Conservation (phyloP, 2,329 filamentous ascomycete species). For the Cordyceps tenuipes region DNA sequence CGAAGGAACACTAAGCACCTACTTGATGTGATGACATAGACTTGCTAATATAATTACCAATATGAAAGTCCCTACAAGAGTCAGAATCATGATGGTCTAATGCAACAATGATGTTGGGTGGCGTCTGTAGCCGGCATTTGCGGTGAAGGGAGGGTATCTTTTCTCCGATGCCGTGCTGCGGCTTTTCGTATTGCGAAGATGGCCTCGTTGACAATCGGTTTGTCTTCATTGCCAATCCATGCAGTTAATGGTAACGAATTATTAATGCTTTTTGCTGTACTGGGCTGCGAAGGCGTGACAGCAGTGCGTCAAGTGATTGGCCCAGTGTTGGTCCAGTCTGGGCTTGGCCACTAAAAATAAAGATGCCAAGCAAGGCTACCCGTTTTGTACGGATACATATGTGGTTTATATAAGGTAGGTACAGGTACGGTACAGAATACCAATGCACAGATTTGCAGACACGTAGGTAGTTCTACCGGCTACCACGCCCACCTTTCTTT, state of each 20-base stretch:
- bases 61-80: neutral
- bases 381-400: too few relatives aligned
- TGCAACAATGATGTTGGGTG: too few relatives aligned
- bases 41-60: conserved; percentile 2
- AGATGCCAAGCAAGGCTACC: neutral
- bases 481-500: too few relatives aligned
- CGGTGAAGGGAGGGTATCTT: neutral
- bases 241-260: neutral
- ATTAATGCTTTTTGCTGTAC: too few relatives aligned
- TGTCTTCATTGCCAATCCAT: neutral
- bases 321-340: neutral
- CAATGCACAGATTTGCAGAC: too few relatives aligned
- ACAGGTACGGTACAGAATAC: too few relatives aligned
- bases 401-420: too few relatives aligned
- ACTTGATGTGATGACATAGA: neutral
- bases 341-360: neutral
- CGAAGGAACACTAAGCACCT: neutral
- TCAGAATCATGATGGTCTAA: neutral
- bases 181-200: neutral
- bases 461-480: too few relatives aligned
- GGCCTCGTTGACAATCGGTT: neutral
- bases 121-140: too few relatives aligned
- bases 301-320: neutral
- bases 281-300: neutral
- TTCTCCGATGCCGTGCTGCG: neutral